Evolutionary conservation across 306 rosid species (phyloP).

Genomic region (Medicago ruthenica): DNA sequence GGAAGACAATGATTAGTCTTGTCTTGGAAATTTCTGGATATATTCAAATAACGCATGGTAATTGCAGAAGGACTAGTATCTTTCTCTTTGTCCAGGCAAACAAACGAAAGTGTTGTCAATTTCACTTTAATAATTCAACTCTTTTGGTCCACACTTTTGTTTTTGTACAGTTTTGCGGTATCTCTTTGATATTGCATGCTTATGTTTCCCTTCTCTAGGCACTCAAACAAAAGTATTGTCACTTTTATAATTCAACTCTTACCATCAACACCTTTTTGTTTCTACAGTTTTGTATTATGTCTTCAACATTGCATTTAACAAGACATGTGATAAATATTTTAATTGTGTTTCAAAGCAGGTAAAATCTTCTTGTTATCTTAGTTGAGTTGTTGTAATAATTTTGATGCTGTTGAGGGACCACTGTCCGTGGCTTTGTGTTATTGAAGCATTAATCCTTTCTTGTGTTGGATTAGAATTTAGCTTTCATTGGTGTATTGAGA

Average conservation of each 20-base stretch:
- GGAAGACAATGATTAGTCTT: conserved; percentile 4
- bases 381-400: not conserved
- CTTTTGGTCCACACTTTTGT: conserved; percentile 12
- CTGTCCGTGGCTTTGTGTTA: not conserved
- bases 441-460: not conserved
- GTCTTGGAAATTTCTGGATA: not conserved
- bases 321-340: conserved; percentile 12
- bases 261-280: not conserved
- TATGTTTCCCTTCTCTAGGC: not conserved
- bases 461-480: not conserved
- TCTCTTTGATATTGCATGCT: not conserved
- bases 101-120: conserved; percentile 1
- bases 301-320: not conserved
- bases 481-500: not conserved
- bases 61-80: not conserved
- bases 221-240: not conserved
- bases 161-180: not conserved
- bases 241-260: conserved; percentile 3
- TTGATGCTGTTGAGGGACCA: not conserved
- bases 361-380: conserved; percentile 1
- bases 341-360: conserved; percentile 12
- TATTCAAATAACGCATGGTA: conserved; percentile 14
- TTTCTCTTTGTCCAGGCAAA: not conserved
- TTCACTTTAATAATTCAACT: conserved; percentile 2
- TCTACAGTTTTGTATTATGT: conserved; percentile 5